These are phyloP conservation scores for Xerocomellus intermedius DNA, from an alignment of 768 basidiomycete species.

Conservation along the genomic window DNA sequence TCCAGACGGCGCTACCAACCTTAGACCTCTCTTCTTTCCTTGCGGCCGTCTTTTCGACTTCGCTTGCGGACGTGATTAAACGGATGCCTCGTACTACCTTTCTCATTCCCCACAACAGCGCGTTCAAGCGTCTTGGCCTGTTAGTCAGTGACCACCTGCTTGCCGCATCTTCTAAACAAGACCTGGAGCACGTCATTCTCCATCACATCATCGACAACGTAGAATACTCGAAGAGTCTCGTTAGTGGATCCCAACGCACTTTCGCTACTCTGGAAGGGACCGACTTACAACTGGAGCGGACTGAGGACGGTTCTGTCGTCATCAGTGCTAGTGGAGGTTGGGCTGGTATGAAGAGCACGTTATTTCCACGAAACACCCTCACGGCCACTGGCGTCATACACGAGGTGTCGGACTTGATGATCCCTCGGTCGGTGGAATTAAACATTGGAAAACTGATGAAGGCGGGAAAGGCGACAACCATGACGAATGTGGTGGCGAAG, in stretches of 20 bases:
- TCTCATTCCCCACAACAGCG: conserved; percentile 86
- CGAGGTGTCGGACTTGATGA: conserved; percentile 77
- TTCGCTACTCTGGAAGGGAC: conserved; percentile 85
- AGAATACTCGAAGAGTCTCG: conserved; percentile 63
- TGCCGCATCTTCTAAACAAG: conserved; percentile 69
- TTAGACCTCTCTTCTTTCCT: conserved; percentile 91
- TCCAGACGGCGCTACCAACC: conserved; percentile 76
- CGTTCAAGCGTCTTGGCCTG: conserved; percentile 80
- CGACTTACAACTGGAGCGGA: conserved; percentile 69
- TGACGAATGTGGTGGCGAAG: conserved; percentile 78
- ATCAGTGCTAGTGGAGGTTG: conserved; percentile 76
- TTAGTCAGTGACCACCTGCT: conserved; percentile 88
- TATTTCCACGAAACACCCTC: conserved; percentile 64
- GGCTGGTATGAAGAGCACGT: conserved; percentile 61
- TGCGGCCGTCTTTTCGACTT: conserved; percentile 84
- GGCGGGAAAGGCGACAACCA: conserved; percentile 86
- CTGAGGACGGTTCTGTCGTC: conserved; percentile 45
- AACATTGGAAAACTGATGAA: conserved; percentile 87
- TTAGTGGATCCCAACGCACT: conserved; percentile 65
- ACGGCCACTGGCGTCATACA: conserved; percentile 92
- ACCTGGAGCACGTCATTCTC: conserved; percentile 80
- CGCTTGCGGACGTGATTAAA: conserved; percentile 68
- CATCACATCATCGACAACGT: conserved; percentile 82
- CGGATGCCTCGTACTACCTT: conserved; percentile 70
- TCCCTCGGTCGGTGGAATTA: conserved; percentile 85